Conservation (phyloP, 2,329 filamentous ascomycete genomes). For the Penicillium sclerotigenum region DNA sequence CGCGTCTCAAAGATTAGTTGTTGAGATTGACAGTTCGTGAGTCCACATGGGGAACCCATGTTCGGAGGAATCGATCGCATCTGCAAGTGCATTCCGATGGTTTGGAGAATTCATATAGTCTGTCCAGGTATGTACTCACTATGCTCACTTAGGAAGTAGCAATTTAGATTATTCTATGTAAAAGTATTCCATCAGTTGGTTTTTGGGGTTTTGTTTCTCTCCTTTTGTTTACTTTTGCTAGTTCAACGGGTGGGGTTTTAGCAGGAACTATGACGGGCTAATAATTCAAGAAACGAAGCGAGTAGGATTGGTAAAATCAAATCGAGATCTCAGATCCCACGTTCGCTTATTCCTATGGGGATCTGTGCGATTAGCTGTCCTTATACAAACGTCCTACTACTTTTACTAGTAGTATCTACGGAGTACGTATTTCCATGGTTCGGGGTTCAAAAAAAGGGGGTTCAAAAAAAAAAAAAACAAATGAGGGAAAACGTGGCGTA, state of each 20-base stretch:
- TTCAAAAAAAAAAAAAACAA: neutral
- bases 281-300: constrained; percentile 7
- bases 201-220: neutral
- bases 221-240: neutral
- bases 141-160: neutral
- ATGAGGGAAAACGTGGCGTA: neutral
- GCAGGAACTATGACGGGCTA: neutral
- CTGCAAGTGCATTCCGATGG: neutral
- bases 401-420: no score
- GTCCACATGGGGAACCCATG: constrained; percentile 6
- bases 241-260: neutral
- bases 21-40: neutral
- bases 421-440: neutral
- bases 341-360: constrained; percentile 15
- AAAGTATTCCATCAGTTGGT: neutral
- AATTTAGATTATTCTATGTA: neutral
- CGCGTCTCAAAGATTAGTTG: constrained; percentile 21
- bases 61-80: constrained; percentile 1
- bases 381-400: no score
- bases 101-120: neutral
- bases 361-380: constrained; percentile 1
- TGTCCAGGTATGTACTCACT: neutral
- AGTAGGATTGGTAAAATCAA: constrained; percentile 11
- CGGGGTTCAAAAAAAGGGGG: neutral
- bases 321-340: constrained; percentile 12